Evolutionary conservation across 495 filamentous ascomycete species (phyloP), one percentile per base, ranked within the genome.

Genomic region (Neurospora sp.): DNA sequence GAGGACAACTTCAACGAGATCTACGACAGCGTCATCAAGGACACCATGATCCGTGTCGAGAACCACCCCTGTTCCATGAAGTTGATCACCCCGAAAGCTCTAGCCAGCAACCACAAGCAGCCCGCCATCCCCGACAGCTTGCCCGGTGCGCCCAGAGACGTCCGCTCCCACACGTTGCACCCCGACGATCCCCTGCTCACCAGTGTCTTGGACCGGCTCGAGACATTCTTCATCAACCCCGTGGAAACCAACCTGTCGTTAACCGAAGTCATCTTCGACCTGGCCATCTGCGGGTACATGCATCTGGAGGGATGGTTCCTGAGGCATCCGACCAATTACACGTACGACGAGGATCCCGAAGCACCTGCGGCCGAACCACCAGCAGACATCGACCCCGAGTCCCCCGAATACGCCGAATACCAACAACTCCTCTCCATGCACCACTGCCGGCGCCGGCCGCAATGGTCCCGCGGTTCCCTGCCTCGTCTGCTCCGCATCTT

Each of bases 261-360:
- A 8, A 98, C 96, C 1, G 91, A 94, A 75, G 87, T 90, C 7
- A 85, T 99, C 18, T 88, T 94, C 71, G 92, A 93, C 73, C 85
- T 98, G 38, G 90, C 91, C 18, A 90, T 91, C 1, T 98, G 96
- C 74, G 89, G 92, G 18, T 91, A 90, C 68, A 90, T 96, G 77
- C 87, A 89, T 6, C 85, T 98, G 1, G 94, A 98, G 77, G 90
- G 90, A 16, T 98, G 96, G 96, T 86, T 98, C n/a, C 82, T 94
- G 12, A 89, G 93, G 20, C 88, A 93, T 73, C 91, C 93, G 0
- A 78, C 84, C 22, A 83, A 83, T 70, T 91, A 92, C 78, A 83
- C 75, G 77, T 88, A 81, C 71, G 83, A 87, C 6, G 82, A 84
- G 22, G 75, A 81, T 4, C 75, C 65, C 31, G 76, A 79, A 31